phyloP scores from a whole-genome alignment of 2,329 filamentous ascomycete genomes.

The Boeremia lycopersici region DNA sequence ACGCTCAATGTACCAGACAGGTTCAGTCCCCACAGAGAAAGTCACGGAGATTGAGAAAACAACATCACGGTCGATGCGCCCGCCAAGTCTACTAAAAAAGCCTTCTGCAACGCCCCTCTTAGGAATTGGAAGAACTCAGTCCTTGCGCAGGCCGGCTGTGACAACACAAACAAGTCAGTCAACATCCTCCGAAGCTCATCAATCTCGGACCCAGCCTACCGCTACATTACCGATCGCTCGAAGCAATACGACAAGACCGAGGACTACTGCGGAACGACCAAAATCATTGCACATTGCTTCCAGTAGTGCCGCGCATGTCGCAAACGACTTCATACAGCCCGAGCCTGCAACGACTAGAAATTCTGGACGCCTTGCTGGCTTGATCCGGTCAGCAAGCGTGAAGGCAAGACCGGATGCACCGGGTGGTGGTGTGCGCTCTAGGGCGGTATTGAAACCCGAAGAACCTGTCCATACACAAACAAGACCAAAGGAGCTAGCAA shows the following conservation, averaged over 20 bases:
- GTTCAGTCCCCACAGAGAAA: conserved; percentile 14
- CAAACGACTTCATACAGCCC: conserved; percentile 16
- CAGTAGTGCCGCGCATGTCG: conserved; percentile 12
- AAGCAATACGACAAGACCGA: conserved; percentile 23
- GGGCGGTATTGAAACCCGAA: conserved; percentile 17
- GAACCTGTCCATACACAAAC: conserved; percentile 17
- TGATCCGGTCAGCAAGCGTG: conserved; percentile 35
- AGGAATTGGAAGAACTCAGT: conserved; percentile 36
- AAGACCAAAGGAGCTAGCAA: conserved; percentile 24
- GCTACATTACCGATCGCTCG: conserved; percentile 18
- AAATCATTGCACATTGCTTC: conserved; percentile 31
- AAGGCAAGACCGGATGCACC: conserved; percentile 25
- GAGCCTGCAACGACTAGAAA: conserved; percentile 15
- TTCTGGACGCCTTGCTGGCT: conserved; percentile 32
- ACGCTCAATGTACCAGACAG: conserved; percentile 40
- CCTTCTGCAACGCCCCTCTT: conserved; percentile 22
- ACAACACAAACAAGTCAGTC: conserved; percentile 24
- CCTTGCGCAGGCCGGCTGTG: conserved; percentile 35
- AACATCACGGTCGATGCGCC: conserved; percentile 23
- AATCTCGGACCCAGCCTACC: conserved; percentile 38
- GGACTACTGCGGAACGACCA: conserved; percentile 26
- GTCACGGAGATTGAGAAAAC: conserved; percentile 13
- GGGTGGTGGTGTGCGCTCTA: conserved; percentile 13
- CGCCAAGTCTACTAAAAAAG: conserved; percentile 26
- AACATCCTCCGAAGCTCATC: conserved; percentile 24